Base-by-base conservation (phyloP, 2,329 filamentous ascomycete species). In the Colletotrichum cordylinicola region DNA sequence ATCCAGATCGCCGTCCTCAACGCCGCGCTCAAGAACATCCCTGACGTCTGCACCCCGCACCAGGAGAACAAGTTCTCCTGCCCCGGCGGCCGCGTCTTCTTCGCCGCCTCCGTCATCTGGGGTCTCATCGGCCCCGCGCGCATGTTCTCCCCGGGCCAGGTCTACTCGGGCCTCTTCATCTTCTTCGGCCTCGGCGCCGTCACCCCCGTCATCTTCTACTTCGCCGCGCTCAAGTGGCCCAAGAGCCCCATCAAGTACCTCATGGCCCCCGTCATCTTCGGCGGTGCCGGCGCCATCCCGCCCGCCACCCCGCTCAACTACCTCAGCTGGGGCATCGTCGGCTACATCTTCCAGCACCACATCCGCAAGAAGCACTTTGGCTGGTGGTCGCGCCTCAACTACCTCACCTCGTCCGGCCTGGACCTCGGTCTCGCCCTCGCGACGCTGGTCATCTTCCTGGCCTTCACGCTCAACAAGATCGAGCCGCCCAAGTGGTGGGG, bases 361-460 rank as follows among this genome's bases (percentile, higher is more conserved):
- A 90, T 95, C 81, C 91, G 92, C 82, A 90, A 90, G 80, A 87
- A 88, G 16, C 88, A 91, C 82, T 91, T 91, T 77, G 89, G 85
- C 33, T 95, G 94, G 94, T 95, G 94, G 94, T 91, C 90, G 83
- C 88, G 92, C 31, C 90, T 94, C 81, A 95, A 95, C 85, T 95
- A 94, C 80, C 84, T 95, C 76, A 93, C 93, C 0, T 93, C 92
- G 15, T 93, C 93, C 0, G 93, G 91, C 0, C 86, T 95, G 64
- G 94, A 95, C 78, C 87, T 94, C 15, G 94, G 93, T 2, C 86
- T 95, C 2, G 92, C 92, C 2, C 85, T 95, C 31, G 88, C 87
- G 21, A 94, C 93, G 2, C 87, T 95, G 58, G 84, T 94, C 76
- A 92, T 95, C 78, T 94, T 95, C 85, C 91, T 95, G 77, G 90